These are phyloP conservation scores for Diddensiella santjacobensis DNA, from an alignment of 805 yeast species.

Conservation along the genomic window DNA sequence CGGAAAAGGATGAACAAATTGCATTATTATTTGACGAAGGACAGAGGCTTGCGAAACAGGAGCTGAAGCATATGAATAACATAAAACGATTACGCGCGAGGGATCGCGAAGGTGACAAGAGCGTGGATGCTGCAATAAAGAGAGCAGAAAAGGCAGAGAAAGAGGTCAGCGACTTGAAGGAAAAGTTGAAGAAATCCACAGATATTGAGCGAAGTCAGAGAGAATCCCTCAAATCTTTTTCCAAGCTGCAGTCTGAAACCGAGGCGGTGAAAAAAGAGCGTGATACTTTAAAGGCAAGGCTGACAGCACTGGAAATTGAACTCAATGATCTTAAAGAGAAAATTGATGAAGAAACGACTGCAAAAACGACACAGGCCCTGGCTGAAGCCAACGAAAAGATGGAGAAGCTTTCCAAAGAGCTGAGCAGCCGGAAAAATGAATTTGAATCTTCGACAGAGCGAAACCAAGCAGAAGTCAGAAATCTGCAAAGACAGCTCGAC, in stretches of 20 bases:
- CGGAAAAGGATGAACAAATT: slow-evolving; percentile 57
- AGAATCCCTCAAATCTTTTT: slow-evolving; percentile 16
- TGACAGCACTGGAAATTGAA: slow-evolving; percentile 25
- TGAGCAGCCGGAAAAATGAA: slow-evolving; percentile 32
- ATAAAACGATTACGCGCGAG: slow-evolving; percentile 58
- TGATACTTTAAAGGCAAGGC: slow-evolving; percentile 15
- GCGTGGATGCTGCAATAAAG: slow-evolving; percentile 30
- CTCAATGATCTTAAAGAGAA: slow-evolving; percentile 26
- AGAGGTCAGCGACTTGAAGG: slow-evolving; percentile 42
- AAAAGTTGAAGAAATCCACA: slow-evolving; percentile 21
- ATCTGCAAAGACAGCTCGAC: slow-evolving; percentile 28
- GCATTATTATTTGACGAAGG: slow-evolving; percentile 72
- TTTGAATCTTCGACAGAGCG: slow-evolving; percentile 36
- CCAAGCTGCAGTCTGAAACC: slow-evolving; percentile 16
- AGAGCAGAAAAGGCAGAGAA: slow-evolving; percentile 31
- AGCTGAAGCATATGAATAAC: slow-evolving; percentile 60
- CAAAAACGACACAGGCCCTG: slow-evolving; percentile 30
- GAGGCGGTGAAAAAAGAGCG: slow-evolving; percentile 15
- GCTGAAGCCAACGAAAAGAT: slow-evolving; percentile 27
- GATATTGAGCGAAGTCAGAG: slow-evolving; percentile 22
- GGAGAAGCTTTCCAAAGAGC: slow-evolving; percentile 29
- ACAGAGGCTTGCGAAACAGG: slow-evolving; percentile 63
- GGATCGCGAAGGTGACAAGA: slow-evolving; percentile 39
- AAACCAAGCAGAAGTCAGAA: slow-evolving; percentile 15
- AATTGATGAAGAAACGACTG: slow-evolving; percentile 28